Evolutionary conservation across 257 asterid species (phyloP).

Genomic region (Nicotiana obtusifolia): DNA sequence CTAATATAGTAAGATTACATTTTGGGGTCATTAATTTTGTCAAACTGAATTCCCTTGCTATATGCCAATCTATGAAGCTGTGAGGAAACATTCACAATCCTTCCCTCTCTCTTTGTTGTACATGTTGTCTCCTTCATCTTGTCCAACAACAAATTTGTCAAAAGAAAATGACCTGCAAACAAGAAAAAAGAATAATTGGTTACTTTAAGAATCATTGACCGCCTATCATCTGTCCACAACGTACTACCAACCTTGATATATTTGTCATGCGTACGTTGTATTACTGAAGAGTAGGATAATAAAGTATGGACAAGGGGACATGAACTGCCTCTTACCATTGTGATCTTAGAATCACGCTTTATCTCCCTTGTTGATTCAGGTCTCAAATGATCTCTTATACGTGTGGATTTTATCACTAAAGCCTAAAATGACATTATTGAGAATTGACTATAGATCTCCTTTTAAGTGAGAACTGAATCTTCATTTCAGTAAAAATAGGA

Average conservation of each 20-base stretch:
- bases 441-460: background rate
- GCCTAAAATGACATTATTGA: background rate
- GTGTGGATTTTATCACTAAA: no score
- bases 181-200: background rate
- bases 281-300: background rate
- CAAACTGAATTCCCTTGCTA: slow-evolving; percentile 62
- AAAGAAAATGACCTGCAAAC: slow-evolving; percentile 83
- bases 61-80: slow-evolving; percentile 51
- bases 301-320: background rate
- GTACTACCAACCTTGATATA: background rate
- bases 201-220: background rate
- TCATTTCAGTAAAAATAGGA: background rate
- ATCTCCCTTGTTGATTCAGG: background rate
- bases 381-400: background rate
- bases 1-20: slow-evolving; percentile 31
- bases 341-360: background rate
- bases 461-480: background rate
- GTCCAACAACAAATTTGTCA: slow-evolving; percentile 62
- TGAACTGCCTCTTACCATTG: background rate
- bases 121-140: slow-evolving; percentile 67
- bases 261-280: background rate
- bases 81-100: slow-evolving; percentile 80
- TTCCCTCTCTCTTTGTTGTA: slow-evolving; percentile 61
- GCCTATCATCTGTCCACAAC: background rate
- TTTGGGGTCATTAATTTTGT: slow-evolving; percentile 48